Conservation (phyloP, 495 filamentous ascomycete species). For the Penicillium goetzii region DNA sequence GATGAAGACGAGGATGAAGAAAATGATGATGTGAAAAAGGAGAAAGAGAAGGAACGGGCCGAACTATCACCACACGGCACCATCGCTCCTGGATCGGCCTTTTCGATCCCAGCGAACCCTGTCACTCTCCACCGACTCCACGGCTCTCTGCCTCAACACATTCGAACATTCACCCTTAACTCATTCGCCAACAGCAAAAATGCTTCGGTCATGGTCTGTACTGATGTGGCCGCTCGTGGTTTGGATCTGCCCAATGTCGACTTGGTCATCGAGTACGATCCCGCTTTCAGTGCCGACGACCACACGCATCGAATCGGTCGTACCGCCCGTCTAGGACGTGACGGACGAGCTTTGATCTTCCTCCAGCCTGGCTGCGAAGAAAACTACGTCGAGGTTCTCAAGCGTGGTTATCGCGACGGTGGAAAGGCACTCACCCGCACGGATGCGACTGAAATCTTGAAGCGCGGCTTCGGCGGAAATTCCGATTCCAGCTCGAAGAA, state of each 20-base stretch:
- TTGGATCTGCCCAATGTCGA: slow-evolving; percentile 94
- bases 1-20: slow-evolving; percentile 30
- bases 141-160: slow-evolving; percentile 86
- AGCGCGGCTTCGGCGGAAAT: slow-evolving; percentile 60
- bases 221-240: slow-evolving; percentile 92
- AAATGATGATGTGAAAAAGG: slow-evolving; percentile 24
- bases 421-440: slow-evolving; percentile 55
- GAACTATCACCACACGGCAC: slow-evolving; percentile 50
- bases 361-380: slow-evolving; percentile 89
- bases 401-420: slow-evolving; percentile 59
- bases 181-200: slow-evolving; percentile 68
- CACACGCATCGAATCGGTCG: slow-evolving; percentile 94
- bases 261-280: slow-evolving; percentile 91
- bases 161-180: slow-evolving; percentile 80
- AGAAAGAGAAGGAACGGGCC: slow-evolving; percentile 23
- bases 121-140: slow-evolving; percentile 85
- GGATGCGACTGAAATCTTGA: slow-evolving; percentile 63
- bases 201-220: slow-evolving; percentile 83
- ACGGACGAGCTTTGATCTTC: slow-evolving; percentile 87
- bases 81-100: slow-evolving; percentile 51
- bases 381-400: slow-evolving; percentile 78
- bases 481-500: slow-evolving; percentile 45
- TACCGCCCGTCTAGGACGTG: slow-evolving; percentile 87
- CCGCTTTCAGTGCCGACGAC: slow-evolving; percentile 86
- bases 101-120: slow-evolving; percentile 55